Evolutionary conservation across 2,329 filamentous ascomycete genomes (phyloP), one percentile per base, ranked within the genome.

Genomic region (Botrytis squamosa): DNA sequence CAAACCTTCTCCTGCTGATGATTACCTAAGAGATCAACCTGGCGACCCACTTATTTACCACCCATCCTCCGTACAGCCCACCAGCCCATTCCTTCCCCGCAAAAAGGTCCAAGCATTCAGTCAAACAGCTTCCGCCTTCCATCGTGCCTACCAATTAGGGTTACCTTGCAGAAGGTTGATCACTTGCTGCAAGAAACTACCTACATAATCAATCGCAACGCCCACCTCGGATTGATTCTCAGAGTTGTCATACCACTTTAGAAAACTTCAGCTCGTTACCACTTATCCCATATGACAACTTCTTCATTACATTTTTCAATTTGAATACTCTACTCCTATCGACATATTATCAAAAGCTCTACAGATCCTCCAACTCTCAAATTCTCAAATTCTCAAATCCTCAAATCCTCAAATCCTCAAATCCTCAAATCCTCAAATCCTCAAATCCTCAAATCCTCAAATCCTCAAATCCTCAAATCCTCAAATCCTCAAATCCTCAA

Each of bases 41-140:
- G 3, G 1, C n/a, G n/a, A 29, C 52, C 52, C 52, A 57, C 52
- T 57, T 57, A 29, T 29, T 18, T 29, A 29, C n/a, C 52, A 25
- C 12, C 10, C 2, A n/a, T 4, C 0, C 49, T 25, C 25, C 49
- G 49, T n/a, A 57, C 52, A 57, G 52, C 52, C 52, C 52, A 29
- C 16, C 14, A 25, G 6, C 2, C 33, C 3, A 38, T 38, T 25
- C 64, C 40, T 67, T 67, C 46, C 64, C 64, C 64, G 64, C 64
- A 67, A 55, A 67, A 65, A 20, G 33, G 64, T n/a, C 64, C 64
- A 66, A 66, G 42, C 63, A 64, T 44, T 20, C n/a, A 29, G 44
- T 33, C 64, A 46, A 12, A 6, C 1, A 12, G 8, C 14, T 9
- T 29, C 40, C 62, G 25, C n/a, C 62, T 10, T 20, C 29, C 29